phyloP scores from a whole-genome alignment of 768 basidiomycete genomes.

The Leccinellum albellum region DNA sequence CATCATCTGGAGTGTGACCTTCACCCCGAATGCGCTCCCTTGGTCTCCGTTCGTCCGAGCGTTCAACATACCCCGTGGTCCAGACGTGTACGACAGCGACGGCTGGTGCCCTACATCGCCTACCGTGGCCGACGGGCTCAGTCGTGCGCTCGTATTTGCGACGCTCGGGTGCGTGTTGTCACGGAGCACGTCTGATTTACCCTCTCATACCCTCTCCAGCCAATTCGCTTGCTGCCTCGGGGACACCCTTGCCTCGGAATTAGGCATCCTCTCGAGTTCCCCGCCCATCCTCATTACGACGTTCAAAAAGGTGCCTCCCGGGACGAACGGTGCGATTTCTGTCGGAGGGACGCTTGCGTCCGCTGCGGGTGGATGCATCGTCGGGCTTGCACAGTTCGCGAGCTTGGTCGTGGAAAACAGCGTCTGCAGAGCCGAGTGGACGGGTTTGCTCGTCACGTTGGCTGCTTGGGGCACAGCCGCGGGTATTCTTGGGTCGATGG shows the following conservation, averaged over 20 bases:
- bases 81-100: conserved; percentile 34
- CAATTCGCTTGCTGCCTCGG: conserved; percentile 89
- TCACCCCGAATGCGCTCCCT: conserved; percentile 43
- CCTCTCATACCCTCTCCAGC: conserved; percentile 33
- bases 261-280: conserved; percentile 76
- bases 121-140: conserved; percentile 45
- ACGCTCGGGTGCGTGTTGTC: conserved; percentile 54
- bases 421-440: conserved; percentile 91
- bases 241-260: conserved; percentile 90
- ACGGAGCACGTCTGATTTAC: neutral
- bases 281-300: conserved; percentile 80
- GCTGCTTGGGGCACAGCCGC: conserved; percentile 57
- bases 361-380: conserved; percentile 64
- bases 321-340: conserved; percentile 89
- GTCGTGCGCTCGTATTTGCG: conserved; percentile 58
- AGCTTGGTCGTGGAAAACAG: conserved; percentile 65
- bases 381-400: conserved; percentile 56
- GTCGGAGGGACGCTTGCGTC: conserved; percentile 71
- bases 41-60: conserved; percentile 26
- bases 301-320: conserved; percentile 68
- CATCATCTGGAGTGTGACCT: conserved; percentile 60
- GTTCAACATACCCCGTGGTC: conserved; percentile 11
- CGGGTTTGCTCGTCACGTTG: conserved; percentile 38
- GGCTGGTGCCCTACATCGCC: conserved; percentile 63
- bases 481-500: conserved; percentile 79